A percentile compares a stretch with the other conserved stretches of the same genome.
phyloP scores from a whole-genome alignment of 116 monocot species.

The Zostera marina region DNA sequence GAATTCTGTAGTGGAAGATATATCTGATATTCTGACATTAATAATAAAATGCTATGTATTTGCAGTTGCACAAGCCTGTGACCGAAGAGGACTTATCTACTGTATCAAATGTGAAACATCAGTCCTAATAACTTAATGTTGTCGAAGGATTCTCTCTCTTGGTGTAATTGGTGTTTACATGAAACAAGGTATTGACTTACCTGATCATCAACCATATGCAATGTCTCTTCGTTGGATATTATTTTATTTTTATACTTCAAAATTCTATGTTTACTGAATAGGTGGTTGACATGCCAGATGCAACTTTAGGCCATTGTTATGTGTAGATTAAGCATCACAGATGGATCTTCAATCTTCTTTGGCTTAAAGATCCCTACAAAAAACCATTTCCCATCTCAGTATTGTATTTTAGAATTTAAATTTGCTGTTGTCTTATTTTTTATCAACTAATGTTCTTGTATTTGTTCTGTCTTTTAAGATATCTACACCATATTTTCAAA shows the following conservation, averaged over 20 bases:
- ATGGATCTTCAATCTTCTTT: no score
- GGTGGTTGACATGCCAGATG: not conserved
- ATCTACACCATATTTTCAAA: no score
- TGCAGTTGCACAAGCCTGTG: conserved; percentile 61
- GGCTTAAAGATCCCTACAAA: no score
- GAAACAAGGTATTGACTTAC: not conserved
- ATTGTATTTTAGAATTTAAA: no score
- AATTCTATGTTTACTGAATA: not conserved
- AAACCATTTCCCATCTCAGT: no score
- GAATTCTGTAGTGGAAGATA: not conserved
- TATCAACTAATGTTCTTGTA: no score
- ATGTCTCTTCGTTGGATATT: no score
- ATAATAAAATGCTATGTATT: not conserved
- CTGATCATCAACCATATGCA: no score
- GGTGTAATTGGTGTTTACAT: not conserved
- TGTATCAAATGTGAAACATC: conserved; percentile 9
- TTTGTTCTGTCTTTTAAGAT: no score
- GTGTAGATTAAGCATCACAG: no score
- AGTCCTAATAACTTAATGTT: not conserved
- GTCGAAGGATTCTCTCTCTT: not conserved
- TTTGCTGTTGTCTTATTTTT: no score
- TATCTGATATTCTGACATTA: not conserved
- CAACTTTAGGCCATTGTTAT: not conserved
- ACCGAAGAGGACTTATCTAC: conserved; percentile 38
- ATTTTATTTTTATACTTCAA: not conserved